These are phyloP conservation scores for Lactifluus volemus DNA, from an alignment of 768 basidiomycete species.

Conservation along the genomic window DNA sequence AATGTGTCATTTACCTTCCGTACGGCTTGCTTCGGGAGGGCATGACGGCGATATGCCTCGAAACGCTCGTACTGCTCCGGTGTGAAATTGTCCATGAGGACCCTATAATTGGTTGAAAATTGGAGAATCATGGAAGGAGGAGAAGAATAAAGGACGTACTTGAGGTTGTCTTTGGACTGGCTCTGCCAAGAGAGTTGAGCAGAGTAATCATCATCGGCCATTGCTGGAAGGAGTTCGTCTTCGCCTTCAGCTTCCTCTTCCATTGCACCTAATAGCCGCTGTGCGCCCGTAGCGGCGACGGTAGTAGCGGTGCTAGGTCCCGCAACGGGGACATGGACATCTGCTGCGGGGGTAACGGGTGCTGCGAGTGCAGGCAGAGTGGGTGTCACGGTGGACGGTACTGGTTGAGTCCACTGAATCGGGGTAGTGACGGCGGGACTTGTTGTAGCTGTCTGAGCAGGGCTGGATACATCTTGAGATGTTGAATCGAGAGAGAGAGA, in stretches of 20 bases:
- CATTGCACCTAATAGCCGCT: conserved; percentile 17
- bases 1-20: conserved; percentile 46
- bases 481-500: conserved; percentile 1
- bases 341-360: background rate
- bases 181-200: conserved; percentile 78
- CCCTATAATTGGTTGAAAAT: conserved; percentile 34
- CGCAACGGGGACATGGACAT: background rate
- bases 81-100: conserved; percentile 83
- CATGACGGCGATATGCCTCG: conserved; percentile 79
- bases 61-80: conserved; percentile 81
- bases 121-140: conserved; percentile 4
- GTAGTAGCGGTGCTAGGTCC: background rate
- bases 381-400: background rate
- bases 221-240: conserved; percentile 70
- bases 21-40: conserved; percentile 74
- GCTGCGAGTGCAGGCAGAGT: background rate
- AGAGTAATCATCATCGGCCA: conserved; percentile 87
- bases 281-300: conserved; percentile 2
- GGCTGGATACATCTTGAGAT: background rate
- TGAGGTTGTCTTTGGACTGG: conserved; percentile 81
- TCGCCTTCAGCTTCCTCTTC: conserved; percentile 55
- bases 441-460: background rate
- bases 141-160: conserved; percentile 35
- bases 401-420: conserved; percentile 11
- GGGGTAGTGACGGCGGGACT: conserved; percentile 3